phyloP scores from a whole-genome alignment of 768 basidiomycete species.

The Suillus subaureus region DNA sequence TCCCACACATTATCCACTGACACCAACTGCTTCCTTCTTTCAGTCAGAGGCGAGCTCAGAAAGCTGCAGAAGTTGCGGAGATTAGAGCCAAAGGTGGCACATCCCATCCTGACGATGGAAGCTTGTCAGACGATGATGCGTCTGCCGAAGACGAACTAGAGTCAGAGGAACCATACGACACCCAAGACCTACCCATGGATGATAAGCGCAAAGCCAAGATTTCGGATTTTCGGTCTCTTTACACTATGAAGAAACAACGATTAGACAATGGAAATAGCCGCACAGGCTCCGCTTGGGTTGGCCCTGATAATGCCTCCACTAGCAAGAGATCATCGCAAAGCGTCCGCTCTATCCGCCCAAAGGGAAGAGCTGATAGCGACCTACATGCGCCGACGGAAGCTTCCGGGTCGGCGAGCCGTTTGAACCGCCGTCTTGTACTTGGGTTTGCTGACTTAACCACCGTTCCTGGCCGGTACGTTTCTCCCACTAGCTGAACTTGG shows the following conservation, averaged over 20 bases:
- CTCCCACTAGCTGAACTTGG: slow-evolving; percentile 10
- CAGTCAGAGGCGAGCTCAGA: slow-evolving; percentile 60
- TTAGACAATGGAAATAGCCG: slow-evolving; percentile 11
- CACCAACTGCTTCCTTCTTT: slow-evolving; percentile 8
- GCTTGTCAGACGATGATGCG: slow-evolving; percentile 30
- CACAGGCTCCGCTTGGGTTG: slow-evolving; percentile 19
- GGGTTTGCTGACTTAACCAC: slow-evolving; percentile 62
- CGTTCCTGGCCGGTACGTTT: slow-evolving; percentile 59
- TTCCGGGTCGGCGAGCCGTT: slow-evolving; percentile 18
- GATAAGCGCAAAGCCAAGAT: slow-evolving; percentile 30
- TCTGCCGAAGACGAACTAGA: slow-evolving; percentile 39
- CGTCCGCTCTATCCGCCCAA: slow-evolving; percentile 31
- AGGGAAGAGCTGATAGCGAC: slow-evolving; percentile 27
- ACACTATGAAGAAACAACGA: slow-evolving; percentile 28
- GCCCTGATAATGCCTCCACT: slow-evolving; percentile 9
- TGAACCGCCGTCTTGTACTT: slow-evolving; percentile 30
- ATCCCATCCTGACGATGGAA: slow-evolving; percentile 29
- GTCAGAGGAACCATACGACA: slow-evolving; percentile 37
- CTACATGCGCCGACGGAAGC: slow-evolving; percentile 17
- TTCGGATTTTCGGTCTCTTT: slow-evolving; percentile 21
- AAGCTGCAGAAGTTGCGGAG: slow-evolving; percentile 55
- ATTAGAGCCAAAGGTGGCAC: slow-evolving; percentile 39
- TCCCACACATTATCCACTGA: slow-evolving; percentile 10
- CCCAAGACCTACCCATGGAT: slow-evolving; percentile 22
- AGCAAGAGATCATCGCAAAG: slow-evolving; percentile 28